Percentiles rank a stretch among this genome's conserved stretches.
phyloP scores from a whole-genome alignment of 2,329 filamentous ascomycete genomes.

The Nemania sp. region DNA sequence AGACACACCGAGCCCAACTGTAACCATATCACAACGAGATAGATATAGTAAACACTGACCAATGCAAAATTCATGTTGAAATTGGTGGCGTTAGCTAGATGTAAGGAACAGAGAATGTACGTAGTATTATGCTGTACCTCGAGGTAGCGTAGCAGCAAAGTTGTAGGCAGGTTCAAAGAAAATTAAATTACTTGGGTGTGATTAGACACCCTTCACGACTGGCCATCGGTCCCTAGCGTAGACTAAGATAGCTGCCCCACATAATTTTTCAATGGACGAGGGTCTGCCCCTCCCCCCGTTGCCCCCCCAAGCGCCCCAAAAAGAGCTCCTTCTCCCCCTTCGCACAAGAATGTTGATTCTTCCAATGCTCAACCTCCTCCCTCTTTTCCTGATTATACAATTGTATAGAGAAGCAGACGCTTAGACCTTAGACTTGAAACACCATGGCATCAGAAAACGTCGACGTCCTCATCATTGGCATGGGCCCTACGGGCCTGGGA shows the following conservation, averaged over 20 bases:
- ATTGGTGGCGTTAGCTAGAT: not conserved
- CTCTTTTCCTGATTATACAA: constrained; percentile 8
- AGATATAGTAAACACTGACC: too few relatives aligned
- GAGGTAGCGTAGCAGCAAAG: too few relatives aligned
- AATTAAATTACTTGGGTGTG: constrained; percentile 19
- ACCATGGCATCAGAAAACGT: constrained; percentile 59
- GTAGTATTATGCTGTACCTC: too few relatives aligned
- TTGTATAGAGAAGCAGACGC: constrained; percentile 10
- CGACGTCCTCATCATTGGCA: constrained; percentile 96
- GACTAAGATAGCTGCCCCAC: constrained; percentile 21
- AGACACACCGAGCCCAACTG: too few relatives aligned
- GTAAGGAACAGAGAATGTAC: too few relatives aligned
- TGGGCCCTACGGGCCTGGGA: constrained; percentile 95
- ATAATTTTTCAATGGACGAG: constrained; percentile 12
- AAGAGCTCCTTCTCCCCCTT: constrained; percentile 24
- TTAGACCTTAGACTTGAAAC: constrained; percentile 16
- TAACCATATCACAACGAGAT: too few relatives aligned
- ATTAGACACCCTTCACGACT: constrained; percentile 11
- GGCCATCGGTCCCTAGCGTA: not conserved
- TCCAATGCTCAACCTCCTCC: constrained; percentile 14
- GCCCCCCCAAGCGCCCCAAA: constrained; percentile 17
- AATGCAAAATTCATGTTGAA: too few relatives aligned
- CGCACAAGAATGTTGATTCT: constrained; percentile 6
- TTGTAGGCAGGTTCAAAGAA: too few relatives aligned
- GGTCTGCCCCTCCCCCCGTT: constrained; percentile 23